phyloP scores from a whole-genome alignment of 2,329 filamentous ascomycete species.

The Scytalidium lignicola region DNA sequence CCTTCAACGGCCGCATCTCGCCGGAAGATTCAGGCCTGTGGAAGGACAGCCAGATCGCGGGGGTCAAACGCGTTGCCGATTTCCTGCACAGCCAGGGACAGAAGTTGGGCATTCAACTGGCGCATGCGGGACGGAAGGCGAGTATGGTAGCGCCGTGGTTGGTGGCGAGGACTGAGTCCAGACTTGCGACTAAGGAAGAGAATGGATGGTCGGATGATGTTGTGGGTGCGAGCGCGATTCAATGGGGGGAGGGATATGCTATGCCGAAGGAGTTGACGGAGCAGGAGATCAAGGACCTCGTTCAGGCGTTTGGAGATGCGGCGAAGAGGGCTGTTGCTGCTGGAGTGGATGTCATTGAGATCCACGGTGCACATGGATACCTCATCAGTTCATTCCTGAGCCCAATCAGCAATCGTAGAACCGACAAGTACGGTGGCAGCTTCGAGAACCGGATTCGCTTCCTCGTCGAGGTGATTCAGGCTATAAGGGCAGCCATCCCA shows the following conservation, averaged over 20 bases:
- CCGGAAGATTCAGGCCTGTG: conserved; percentile 29
- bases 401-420: conserved; percentile 53
- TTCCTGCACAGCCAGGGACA: conserved; percentile 49
- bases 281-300: conserved; percentile 31
- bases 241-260: conserved; percentile 34
- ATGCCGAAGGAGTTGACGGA: conserved; percentile 54
- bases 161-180: conserved; percentile 17
- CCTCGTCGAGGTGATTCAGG: conserved; percentile 47
- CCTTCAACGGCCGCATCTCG: conserved; percentile 26
- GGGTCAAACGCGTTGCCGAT: conserved; percentile 30
- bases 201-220: conserved; percentile 35
- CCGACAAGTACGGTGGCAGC: conserved; percentile 59
- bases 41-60: conserved; percentile 32
- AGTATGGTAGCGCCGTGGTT: conserved; percentile 32
- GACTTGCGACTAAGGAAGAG: conserved; percentile 24
- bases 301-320: conserved; percentile 31
- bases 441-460: conserved; percentile 63
- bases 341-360: conserved; percentile 60
- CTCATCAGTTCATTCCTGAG: conserved; percentile 62
- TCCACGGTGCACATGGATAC: conserved; percentile 62
- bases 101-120: conserved; percentile 66
- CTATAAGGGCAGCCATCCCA: conserved; percentile 48
- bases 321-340: conserved; percentile 35
- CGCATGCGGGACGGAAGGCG: conserved; percentile 52
- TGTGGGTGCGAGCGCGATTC: conserved; percentile 45